Conservation (phyloP, 2,329 filamentous ascomycete genomes). For the Pseudocercospora cruenta region DNA sequence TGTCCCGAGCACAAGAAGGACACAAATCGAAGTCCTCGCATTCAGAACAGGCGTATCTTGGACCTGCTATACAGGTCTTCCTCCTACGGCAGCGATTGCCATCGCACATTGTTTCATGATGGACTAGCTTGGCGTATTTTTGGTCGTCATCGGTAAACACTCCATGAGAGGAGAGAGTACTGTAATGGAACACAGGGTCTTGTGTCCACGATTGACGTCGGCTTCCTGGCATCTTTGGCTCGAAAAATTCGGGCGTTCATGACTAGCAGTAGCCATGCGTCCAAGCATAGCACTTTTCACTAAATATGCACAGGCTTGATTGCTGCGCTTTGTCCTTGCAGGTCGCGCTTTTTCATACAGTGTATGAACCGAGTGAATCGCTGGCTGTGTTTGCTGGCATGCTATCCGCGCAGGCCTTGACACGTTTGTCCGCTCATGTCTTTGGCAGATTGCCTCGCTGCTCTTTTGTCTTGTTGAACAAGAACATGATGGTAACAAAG, state of each 20-base stretch:
- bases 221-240: not conserved
- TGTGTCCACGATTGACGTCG: not conserved
- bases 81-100: not conserved
- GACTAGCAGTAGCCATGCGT: not conserved
- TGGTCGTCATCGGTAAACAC: not conserved
- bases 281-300: not conserved
- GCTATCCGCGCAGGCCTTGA: not conserved
- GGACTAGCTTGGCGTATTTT: not conserved
- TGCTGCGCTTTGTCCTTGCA: not conserved
- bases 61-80: not conserved
- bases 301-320: not conserved
- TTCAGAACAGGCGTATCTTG: not conserved
- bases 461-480: slow-evolving; percentile 11
- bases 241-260: not conserved
- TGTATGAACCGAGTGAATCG: not conserved
- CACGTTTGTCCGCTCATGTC: not conserved
- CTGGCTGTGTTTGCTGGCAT: not conserved
- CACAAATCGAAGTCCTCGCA: not conserved
- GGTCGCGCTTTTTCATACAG: too few species aligned
- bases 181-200: not conserved
- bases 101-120: not conserved
- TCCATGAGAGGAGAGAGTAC: not conserved
- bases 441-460: not conserved
- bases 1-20: not conserved
- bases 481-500: slow-evolving; percentile 10